These are phyloP conservation scores for Knoxdaviesia capensis DNA, from an alignment of 2,329 filamentous ascomycete genomes.

Conservation along the genomic window DNA sequence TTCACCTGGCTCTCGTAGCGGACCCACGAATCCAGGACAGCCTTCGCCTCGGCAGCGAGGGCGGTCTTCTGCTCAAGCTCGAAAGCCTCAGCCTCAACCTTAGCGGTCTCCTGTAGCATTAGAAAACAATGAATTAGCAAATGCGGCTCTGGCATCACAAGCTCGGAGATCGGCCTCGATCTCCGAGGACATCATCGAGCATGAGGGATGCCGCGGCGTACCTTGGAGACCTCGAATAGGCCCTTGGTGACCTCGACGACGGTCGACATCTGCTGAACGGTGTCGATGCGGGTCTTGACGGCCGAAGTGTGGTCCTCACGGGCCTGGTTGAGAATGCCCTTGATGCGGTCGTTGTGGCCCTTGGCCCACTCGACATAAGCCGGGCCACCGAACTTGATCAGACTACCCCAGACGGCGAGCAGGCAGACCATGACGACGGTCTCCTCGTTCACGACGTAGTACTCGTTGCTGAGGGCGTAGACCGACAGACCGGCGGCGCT, in stretches of 20 bases:
- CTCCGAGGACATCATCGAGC: too few species aligned
- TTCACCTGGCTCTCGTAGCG: slow-evolving; percentile 98
- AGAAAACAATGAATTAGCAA: background rate
- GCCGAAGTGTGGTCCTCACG: slow-evolving; percentile 88
- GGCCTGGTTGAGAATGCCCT: slow-evolving; percentile 83
- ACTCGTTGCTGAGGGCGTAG: slow-evolving; percentile 97
- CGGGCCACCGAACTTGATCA: slow-evolving; percentile 87
- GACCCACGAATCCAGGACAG: slow-evolving; percentile 93
- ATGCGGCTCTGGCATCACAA: background rate
- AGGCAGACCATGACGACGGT: slow-evolving; percentile 85
- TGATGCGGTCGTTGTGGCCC: slow-evolving; percentile 76
- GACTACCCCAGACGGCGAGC: slow-evolving; percentile 75
- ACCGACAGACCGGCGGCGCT: slow-evolving; percentile 76
- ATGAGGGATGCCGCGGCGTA: slow-evolving; percentile 18
- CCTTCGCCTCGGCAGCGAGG: slow-evolving; percentile 80
- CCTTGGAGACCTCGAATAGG: slow-evolving; percentile 96
- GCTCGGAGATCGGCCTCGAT: background rate
- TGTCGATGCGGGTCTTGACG: slow-evolving; percentile 84
- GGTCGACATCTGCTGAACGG: slow-evolving; percentile 81
- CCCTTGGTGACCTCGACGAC: slow-evolving; percentile 95
- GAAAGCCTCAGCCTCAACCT: slow-evolving; percentile 87
- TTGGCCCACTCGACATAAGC: slow-evolving; percentile 87
- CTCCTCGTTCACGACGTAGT: slow-evolving; percentile 99
- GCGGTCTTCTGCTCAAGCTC: slow-evolving; percentile 95
- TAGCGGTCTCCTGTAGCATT: slow-evolving; percentile 63